These are phyloP conservation scores for Phytophthora crassamura DNA, from an alignment of 352 stramenopile species.

Conservation along the genomic window DNA sequence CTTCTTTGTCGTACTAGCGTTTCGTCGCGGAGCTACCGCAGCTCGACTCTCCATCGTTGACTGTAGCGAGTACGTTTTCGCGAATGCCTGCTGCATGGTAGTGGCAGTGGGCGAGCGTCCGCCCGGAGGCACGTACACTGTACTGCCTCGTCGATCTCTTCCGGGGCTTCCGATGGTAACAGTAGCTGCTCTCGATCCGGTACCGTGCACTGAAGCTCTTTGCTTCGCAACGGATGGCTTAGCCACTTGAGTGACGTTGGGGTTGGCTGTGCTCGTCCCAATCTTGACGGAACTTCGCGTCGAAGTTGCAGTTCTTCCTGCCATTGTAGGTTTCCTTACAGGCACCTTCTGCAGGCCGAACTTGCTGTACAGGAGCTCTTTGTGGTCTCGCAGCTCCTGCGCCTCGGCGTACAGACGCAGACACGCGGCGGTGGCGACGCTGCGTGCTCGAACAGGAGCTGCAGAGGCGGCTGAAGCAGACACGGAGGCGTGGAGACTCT, in stretches of 20 bases:
- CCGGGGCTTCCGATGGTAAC: background rate
- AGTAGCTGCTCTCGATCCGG: background rate
- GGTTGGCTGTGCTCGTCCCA: background rate
- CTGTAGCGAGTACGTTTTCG: conserved; percentile 47
- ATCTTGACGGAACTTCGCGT: background rate
- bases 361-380: conserved; percentile 61
- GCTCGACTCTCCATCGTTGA: conserved; percentile 50
- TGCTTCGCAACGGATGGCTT: background rate
- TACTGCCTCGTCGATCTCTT: conserved; percentile 22
- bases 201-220: conserved; percentile 7
- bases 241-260: conserved; percentile 1
- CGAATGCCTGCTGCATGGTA: conserved; percentile 11
- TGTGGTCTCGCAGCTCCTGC: conserved; percentile 60
- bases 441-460: background rate
- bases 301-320: background rate
- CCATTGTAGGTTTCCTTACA: background rate
- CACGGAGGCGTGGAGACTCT: conserved; percentile 21
- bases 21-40: conserved; percentile 38
- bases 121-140: conserved; percentile 36
- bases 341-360: conserved; percentile 50
- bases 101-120: conserved; percentile 23
- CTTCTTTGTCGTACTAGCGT: conserved; percentile 7
- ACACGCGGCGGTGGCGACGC: conserved; percentile 38
- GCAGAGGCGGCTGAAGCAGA: background rate
- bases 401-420: conserved; percentile 67